Conservation (phyloP, 2,329 filamentous ascomycete genomes). For the Leptographium galeiforme region DNA sequence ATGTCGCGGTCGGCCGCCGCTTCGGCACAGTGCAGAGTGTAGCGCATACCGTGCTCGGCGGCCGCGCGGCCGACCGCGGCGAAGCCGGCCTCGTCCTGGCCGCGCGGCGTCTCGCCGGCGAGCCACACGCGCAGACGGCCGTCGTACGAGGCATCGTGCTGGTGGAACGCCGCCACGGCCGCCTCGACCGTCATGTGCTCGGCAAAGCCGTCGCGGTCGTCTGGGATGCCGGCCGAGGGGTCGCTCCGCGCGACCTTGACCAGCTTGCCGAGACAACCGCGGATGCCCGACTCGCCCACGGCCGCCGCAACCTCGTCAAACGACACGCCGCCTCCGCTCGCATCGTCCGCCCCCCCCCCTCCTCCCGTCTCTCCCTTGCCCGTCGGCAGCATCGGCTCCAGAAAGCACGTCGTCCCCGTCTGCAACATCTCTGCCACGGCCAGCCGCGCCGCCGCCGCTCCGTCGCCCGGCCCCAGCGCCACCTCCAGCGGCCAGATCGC, state of each 20-base stretch:
- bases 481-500: slow-evolving; percentile 3
- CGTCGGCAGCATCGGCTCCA: slow-evolving; percentile 3
- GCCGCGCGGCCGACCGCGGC: background rate
- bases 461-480: background rate
- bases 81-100: slow-evolving; percentile 1
- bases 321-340: background rate
- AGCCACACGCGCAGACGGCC: slow-evolving; percentile 2
- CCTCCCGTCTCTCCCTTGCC: background rate
- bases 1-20: background rate
- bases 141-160: background rate
- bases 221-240: background rate
- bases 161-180: background rate
- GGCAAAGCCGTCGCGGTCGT: background rate
- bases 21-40: background rate
- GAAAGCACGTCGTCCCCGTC: slow-evolving; percentile 2
- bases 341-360: too few relatives aligned
- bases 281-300: background rate
- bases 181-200: background rate
- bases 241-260: slow-evolving; percentile 1
- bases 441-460: background rate
- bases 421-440: slow-evolving; percentile 1
- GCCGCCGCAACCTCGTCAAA: background rate
- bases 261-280: slow-evolving; percentile 1
- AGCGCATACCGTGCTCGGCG: background rate
- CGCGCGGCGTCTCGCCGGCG: background rate